Evolutionary conservation across 2,329 filamentous ascomycete species (phyloP), one percentile per base, ranked within the genome.

Genomic region (Camillea tinctor): DNA sequence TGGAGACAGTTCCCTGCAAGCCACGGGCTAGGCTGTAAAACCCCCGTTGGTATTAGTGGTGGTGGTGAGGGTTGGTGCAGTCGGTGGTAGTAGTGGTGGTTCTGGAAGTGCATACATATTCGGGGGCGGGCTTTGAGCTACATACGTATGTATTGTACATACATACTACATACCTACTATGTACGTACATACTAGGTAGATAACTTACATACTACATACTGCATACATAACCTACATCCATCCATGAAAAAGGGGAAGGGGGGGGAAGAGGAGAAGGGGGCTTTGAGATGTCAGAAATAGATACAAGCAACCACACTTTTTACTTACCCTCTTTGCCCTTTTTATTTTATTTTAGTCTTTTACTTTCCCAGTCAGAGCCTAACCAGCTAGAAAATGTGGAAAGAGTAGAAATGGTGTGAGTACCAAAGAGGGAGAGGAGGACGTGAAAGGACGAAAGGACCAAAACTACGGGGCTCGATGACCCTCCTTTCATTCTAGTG

Each of bases 91-190:
- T n/a, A n/a, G n/a, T n/a, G n/a, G 17, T 44, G 36, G 36, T 44
- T 44, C 36, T 44, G 36, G 36, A 44, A 44, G 36, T 44, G 36
- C 36, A 59, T 55, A 57, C 58, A 60, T 57, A 44, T 67, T n/a
- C 64, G 63, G 66, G 68, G 68, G 64, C 66, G 63, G 63, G 67
- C 69, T 71, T 63, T 60, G 65, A 59, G 61, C 57, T 62, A 59
- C 24, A 57, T 56, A 60, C 52, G 61, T 30, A n/a, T n/a, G n/a
- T n/a, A n/a, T n/a, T n/a, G n/a, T n/a, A n/a, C n/a, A n/a, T n/a
- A n/a, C n/a, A n/a, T n/a, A n/a, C n/a, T n/a, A n/a, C n/a, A n/a
- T n/a, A n/a, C n/a, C n/a, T n/a, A n/a, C n/a, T n/a, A n/a, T n/a
- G n/a, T n/a, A n/a, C 26, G 26, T 30, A 30, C 26, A 30, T 30